Percentiles rank a stretch among this genome's conserved stretches.
Conservation (phyloP, 306 rosid species). For the Benincasa hispida region DNA sequence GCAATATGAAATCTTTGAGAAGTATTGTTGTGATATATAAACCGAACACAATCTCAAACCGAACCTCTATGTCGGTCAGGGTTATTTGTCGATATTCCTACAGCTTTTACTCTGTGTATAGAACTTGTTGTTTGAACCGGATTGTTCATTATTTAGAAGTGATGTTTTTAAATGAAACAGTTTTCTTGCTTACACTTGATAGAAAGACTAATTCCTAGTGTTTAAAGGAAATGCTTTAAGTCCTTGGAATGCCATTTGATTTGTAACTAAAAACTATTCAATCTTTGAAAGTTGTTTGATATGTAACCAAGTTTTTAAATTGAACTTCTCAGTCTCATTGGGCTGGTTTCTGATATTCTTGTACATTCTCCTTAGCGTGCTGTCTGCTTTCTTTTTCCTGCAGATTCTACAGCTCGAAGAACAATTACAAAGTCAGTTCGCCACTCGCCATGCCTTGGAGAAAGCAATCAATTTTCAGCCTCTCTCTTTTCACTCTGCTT, state of each 20-base stretch:
- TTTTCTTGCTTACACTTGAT: not conserved
- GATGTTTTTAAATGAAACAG: not conserved
- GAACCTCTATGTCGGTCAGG: not conserved
- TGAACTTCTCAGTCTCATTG: not conserved
- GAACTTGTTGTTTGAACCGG: not conserved
- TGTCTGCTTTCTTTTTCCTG: conserved; percentile 11
- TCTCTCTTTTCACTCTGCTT: conserved; percentile 34
- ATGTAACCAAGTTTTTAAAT: not conserved
- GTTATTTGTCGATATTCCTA: not conserved
- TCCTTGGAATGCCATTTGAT: not conserved
- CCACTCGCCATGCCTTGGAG: conserved; percentile 47
- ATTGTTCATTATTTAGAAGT: not conserved
- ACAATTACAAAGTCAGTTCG: conserved; percentile 57
- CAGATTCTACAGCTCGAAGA: conserved; percentile 70
- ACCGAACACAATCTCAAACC: not conserved
- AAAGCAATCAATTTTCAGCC: conserved; percentile 46
- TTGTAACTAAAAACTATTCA: not conserved
- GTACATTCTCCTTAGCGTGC: conserved; percentile 3
- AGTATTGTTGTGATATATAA: not conserved
- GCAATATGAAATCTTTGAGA: not conserved
- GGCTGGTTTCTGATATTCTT: not conserved
- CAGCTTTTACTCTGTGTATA: not conserved
- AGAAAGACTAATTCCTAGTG: not conserved
- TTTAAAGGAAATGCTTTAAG: not conserved
- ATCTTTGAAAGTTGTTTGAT: not conserved